Evolutionary conservation across 495 filamentous ascomycete genomes (phyloP), one percentile per base, ranked within the genome.

Genomic region (Penicillium bialowiezense): DNA sequence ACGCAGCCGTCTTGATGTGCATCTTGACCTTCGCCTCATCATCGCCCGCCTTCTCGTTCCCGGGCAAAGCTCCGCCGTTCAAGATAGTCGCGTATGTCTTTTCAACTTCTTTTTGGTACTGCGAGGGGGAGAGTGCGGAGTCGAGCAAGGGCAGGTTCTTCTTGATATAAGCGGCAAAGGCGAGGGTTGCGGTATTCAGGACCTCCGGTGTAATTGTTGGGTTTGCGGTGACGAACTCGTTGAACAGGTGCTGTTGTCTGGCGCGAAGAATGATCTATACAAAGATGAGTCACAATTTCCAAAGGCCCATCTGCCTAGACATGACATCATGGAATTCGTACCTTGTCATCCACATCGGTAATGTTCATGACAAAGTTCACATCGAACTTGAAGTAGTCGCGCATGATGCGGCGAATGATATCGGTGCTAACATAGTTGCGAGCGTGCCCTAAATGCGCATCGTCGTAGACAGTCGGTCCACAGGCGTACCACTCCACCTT

Each of bases 361-460:
- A 95, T 88, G 67, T 98, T 98, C 87, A 95, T 92, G 38, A 97
- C 90, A 76, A 96, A 96, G 35, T 86, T 80, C 46, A 97, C 83
- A 26, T 91, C 75, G 65, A 85, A 96, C 36, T 82, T 81, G 63
- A 96, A 96, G 68, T 95, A 92, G 62, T 95, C 85, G 52, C 74
- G 67, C 70, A 97, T 71, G 54, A 97, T 89, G 58, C 93, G 79
- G 31, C 91, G 81, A 51, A 97, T 83, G 37, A 98, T 93, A 68
- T 97, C 93, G 13, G 89, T 95, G 24, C 82, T 87, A 44, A 96
- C 88, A 85, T 96, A 97, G 71, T 96, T 98, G 44, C 91, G 75
- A 9, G 89, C 90, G 70, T 96, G 91, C 18, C 91, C 92, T 32
- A 96, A 68, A 79, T 96, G 90, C 48, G 87, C 80, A 69, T 90